phyloP scores from a whole-genome alignment of 257 asterid genomes.

The Coffea eugenioides region DNA sequence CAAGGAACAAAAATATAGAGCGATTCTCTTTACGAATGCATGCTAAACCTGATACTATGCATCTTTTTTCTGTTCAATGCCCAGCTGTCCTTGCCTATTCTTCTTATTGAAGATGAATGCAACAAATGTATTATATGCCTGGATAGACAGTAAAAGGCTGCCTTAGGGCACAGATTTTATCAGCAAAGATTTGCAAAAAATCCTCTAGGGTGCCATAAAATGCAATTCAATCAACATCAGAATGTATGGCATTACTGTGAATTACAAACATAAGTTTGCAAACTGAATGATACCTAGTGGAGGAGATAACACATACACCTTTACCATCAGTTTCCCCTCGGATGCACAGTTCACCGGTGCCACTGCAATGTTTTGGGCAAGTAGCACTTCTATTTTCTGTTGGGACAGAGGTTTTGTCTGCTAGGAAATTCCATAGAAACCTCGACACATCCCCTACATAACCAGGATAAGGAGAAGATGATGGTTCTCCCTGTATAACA shows the following conservation, averaged over 20 bases:
- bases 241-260: neutral
- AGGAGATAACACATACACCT: constrained; percentile 77
- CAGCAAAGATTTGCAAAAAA: too few species aligned
- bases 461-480: constrained; percentile 53
- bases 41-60: neutral
- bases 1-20: too few species aligned
- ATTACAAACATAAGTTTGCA: neutral
- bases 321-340: constrained; percentile 63
- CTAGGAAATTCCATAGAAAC: constrained; percentile 87
- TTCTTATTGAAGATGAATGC: neutral
- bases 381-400: constrained; percentile 50
- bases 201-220: neutral
- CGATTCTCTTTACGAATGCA: too few species aligned
- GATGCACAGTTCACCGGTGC: constrained; percentile 67
- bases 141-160: neutral
- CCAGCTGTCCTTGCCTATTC: neutral
- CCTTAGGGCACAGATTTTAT: neutral
- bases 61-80: neutral
- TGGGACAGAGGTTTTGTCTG: constrained; percentile 68
- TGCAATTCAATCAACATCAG: neutral
- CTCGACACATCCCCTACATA: constrained; percentile 80
- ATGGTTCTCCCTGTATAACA: constrained; percentile 77
- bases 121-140: neutral
- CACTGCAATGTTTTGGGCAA: constrained; percentile 65
- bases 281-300: constrained; percentile 62